Conservation (phyloP, 352 stramenopile species). For the Thraustotheca clavata region DNA sequence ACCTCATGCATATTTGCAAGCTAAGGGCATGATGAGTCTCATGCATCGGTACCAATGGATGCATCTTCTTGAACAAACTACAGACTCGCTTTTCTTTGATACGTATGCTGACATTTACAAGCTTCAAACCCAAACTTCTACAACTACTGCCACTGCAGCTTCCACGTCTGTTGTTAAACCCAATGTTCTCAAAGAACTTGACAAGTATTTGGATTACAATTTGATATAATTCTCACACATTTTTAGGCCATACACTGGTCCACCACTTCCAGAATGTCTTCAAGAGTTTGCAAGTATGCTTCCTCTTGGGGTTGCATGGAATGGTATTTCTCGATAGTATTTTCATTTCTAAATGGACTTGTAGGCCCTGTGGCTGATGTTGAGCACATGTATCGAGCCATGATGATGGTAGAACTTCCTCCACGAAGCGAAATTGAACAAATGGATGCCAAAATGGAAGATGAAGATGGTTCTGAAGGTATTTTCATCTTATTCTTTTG, state of each 20-base stretch:
- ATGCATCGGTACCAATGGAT: conserved; percentile 78
- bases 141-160: not conserved
- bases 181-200: not conserved
- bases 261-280: conserved; percentile 73
- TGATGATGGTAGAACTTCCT: conserved; percentile 76
- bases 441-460: conserved; percentile 41
- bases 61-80: conserved; percentile 28
- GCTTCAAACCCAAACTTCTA: not conserved
- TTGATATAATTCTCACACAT: not conserved
- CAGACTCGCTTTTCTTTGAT: conserved; percentile 68
- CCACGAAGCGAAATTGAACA: conserved; percentile 59
- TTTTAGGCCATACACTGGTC: conserved; percentile 52
- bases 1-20: conserved; percentile 69
- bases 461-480: conserved; percentile 27
- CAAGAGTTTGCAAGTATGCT: conserved; percentile 79
- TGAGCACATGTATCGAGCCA: conserved; percentile 77
- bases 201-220: not conserved
- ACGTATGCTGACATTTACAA: conserved; percentile 35
- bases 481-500: too few relatives aligned
- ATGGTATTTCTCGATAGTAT: conserved; percentile 26
- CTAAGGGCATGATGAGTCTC: conserved; percentile 72
- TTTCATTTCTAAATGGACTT: not conserved
- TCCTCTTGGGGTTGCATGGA: conserved; percentile 73
- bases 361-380: conserved; percentile 63
- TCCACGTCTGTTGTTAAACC: not conserved